Evolutionary conservation across 371 early-diverging fungal species (phyloP).

Genomic region (Apophysomyces elegans): DNA sequence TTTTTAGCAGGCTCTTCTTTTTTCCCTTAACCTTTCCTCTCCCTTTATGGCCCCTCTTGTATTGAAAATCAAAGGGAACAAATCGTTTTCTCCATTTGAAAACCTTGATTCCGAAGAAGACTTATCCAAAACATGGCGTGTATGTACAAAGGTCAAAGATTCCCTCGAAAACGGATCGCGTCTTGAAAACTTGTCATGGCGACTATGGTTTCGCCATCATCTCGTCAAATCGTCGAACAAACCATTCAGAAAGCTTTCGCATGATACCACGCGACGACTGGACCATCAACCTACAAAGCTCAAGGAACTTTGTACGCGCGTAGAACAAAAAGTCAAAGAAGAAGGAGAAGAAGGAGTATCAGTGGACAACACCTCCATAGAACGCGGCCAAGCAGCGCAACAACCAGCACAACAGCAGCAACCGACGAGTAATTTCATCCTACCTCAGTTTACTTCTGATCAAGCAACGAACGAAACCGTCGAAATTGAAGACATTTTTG

Average conservation of each 20-base stretch:
- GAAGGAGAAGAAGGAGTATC: not conserved
- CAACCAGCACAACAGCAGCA: not conserved
- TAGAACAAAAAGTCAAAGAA: not conserved
- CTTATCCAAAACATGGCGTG: conserved; percentile 70
- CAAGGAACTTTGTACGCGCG: conserved; percentile 13
- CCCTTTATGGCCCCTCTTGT: conserved; percentile 62
- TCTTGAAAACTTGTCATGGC: conserved; percentile 82
- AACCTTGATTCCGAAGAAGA: conserved; percentile 66
- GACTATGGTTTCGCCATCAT: conserved; percentile 66
- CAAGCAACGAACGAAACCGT: conserved; percentile 48
- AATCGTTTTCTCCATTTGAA: conserved; percentile 62
- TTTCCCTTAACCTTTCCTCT: conserved; percentile 5
- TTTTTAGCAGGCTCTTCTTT: conserved; percentile 45
- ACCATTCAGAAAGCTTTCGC: conserved; percentile 45
- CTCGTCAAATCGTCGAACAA: conserved; percentile 18
- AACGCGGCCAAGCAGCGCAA: too few species aligned
- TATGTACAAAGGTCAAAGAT: conserved; percentile 81
- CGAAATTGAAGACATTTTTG: conserved; percentile 42
- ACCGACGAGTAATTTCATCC: conserved; percentile 27
- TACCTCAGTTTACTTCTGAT: conserved; percentile 53
- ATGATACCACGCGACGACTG: conserved; percentile 40
- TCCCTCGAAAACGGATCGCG: conserved; percentile 78
- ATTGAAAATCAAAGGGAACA: conserved; percentile 66
- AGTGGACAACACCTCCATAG: too few species aligned
- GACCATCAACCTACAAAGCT: conserved; percentile 26